Conservation (phyloP, 1,284 basidiomycete species). For the Mrakiaceae sp. region DNA sequence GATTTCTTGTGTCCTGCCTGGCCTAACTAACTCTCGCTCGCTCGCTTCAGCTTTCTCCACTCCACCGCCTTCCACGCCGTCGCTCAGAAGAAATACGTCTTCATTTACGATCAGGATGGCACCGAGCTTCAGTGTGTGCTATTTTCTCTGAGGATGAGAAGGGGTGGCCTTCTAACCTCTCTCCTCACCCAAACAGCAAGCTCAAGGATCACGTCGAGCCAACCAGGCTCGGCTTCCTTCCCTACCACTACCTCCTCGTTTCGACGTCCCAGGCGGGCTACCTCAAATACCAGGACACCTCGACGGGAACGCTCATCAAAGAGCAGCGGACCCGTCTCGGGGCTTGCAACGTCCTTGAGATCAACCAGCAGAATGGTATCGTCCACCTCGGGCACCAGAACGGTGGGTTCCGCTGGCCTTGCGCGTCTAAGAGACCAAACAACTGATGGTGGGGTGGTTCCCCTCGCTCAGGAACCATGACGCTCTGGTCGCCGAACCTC, state of each 20-base stretch:
- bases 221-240: slow-evolving; percentile 80
- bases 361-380: slow-evolving; percentile 85
- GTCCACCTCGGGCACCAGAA: slow-evolving; percentile 89
- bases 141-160: slow-evolving; percentile 36
- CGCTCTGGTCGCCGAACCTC: slow-evolving; percentile 91
- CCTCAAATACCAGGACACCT: slow-evolving; percentile 94
- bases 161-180: neutral
- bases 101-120: slow-evolving; percentile 89
- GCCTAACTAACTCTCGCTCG: neutral
- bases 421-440: neutral
- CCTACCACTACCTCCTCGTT: slow-evolving; percentile 86
- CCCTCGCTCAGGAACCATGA: slow-evolving; percentile 55
- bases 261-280: slow-evolving; percentile 46
- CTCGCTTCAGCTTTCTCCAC: slow-evolving; percentile 64
- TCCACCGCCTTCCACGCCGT: slow-evolving; percentile 88
- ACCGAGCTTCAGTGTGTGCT: slow-evolving; percentile 70
- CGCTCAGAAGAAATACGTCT: slow-evolving; percentile 92
- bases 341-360: slow-evolving; percentile 72
- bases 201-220: slow-evolving; percentile 69
- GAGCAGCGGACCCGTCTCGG: slow-evolving; percentile 89
- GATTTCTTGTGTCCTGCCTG: neutral
- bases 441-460: neutral
- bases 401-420: slow-evolving; percentile 26
- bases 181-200: slow-evolving; percentile 24
- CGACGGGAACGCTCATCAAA: slow-evolving; percentile 75